phyloP scores from a whole-genome alignment of 139 green algal species.

The Closterium sp. region DNA sequence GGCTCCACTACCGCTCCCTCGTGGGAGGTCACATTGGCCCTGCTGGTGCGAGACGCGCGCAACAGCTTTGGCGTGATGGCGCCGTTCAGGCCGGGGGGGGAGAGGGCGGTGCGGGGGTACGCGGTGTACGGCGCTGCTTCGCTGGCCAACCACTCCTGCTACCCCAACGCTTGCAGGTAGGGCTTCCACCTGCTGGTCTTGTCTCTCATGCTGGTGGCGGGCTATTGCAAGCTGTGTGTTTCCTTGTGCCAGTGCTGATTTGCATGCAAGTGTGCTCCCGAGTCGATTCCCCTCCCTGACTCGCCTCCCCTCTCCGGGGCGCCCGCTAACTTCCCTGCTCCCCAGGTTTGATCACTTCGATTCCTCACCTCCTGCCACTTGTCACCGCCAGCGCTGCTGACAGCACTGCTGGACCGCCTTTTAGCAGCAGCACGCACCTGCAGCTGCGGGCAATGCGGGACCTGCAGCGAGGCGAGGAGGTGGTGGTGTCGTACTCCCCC shows the following conservation, averaged over 20 bases:
- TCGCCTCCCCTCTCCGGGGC: not conserved
- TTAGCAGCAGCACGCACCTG: slow-evolving; percentile 21
- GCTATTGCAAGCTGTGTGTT: too few relatives aligned
- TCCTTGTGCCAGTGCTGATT: too few relatives aligned
- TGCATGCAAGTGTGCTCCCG: too few relatives aligned
- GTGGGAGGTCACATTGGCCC: not conserved
- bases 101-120: slow-evolving; percentile 5
- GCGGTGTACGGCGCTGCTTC: not conserved
- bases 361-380: not conserved
- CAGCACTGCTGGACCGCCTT: too few relatives aligned
- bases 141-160: slow-evolving; percentile 27
- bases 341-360: not conserved
- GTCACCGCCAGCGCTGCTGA: not conserved
- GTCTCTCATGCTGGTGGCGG: too few relatives aligned
- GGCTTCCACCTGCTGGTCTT: not conserved
- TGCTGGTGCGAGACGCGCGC: not conserved
- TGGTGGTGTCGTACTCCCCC: slow-evolving; percentile 28
- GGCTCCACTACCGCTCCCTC: not conserved
- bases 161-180: slow-evolving; percentile 14
- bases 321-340: not conserved
- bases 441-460: slow-evolving; percentile 27
- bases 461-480: not conserved
- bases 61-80: slow-evolving; percentile 8
- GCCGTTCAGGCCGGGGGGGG: not conserved
- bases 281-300: too few relatives aligned